These are phyloP conservation scores for Daldinia sp. DNA, from an alignment of 2,329 filamentous ascomycete species.

Conservation along the genomic window DNA sequence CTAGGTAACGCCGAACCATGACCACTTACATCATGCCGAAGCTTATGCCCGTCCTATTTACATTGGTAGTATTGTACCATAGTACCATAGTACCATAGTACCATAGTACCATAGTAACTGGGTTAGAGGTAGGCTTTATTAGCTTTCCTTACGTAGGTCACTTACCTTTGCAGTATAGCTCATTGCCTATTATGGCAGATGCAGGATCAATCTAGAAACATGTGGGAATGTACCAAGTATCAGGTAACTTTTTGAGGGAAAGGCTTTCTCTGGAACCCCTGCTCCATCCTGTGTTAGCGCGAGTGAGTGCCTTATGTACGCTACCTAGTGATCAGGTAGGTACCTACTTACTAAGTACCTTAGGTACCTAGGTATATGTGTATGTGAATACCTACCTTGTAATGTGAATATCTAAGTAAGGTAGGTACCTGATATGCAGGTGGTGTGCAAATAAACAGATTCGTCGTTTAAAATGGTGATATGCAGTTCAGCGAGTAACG, in stretches of 20 bases:
- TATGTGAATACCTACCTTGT: too few species aligned
- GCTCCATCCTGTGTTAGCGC: too few species aligned
- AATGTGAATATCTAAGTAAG: neutral
- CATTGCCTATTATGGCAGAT: conserved; percentile 6
- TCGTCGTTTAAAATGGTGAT: neutral
- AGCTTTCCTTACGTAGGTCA: conserved; percentile 15
- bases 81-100: too few species aligned
- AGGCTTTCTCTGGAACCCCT: neutral
- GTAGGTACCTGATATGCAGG: neutral
- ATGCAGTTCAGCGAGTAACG: neutral
- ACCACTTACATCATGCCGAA: conserved; percentile 1
- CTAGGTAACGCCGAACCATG: conserved; percentile 14
- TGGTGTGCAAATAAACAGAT: neutral
- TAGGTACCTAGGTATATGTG: neutral
- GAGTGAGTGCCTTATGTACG: neutral
- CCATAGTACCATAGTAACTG: too few species aligned
- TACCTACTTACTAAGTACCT: neutral
- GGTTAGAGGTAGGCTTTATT: neutral
- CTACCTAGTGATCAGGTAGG: neutral
- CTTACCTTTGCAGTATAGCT: conserved; percentile 5
- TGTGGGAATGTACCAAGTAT: neutral
- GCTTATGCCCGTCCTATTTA: neutral
- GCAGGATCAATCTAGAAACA: conserved; percentile 3
- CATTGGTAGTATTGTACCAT: neutral
- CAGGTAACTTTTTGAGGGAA: neutral